These are phyloP conservation scores for Meyerozyma guilliermondii DNA, from an alignment of 1,139 yeast species.

Conservation along the genomic window DNA sequence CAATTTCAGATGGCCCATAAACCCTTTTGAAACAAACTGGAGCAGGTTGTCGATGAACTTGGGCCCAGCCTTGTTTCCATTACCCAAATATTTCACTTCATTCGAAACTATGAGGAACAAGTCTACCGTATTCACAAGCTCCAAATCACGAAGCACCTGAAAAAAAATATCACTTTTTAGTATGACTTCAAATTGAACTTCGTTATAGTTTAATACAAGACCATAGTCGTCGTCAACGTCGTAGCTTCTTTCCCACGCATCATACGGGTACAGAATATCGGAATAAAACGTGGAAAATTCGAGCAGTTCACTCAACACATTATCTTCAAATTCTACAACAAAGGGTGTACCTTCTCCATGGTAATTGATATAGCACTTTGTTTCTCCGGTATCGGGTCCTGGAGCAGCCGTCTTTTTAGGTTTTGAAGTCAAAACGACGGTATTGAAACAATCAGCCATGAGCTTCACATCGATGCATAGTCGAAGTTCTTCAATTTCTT, in stretches of 20 bases:
- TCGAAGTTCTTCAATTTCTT: conserved; percentile 17
- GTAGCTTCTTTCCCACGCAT: conserved; percentile 18
- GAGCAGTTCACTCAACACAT: conserved; percentile 61
- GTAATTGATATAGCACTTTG: conserved; percentile 10
- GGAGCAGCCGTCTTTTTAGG: conserved; percentile 6
- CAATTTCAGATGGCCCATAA: conserved; percentile 65
- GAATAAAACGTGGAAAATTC: conserved; percentile 59
- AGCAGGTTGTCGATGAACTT: conserved; percentile 25
- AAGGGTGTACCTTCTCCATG: conserved; percentile 62
- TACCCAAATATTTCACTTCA: conserved; percentile 7
- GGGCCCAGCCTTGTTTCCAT: conserved; percentile 7
- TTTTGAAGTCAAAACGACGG: conserved; percentile 18
- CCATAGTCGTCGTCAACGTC: conserved; percentile 19
- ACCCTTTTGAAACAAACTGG: conserved; percentile 59
- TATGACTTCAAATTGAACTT: conserved; percentile 58
- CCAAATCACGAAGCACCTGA: conserved; percentile 63
- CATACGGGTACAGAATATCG: conserved; percentile 33
- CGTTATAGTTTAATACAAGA: conserved; percentile 40
- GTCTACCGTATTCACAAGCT: conserved; percentile 57
- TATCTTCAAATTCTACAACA: conserved; percentile 67
- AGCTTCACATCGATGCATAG: conserved; percentile 36
- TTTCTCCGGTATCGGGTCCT: background rate
- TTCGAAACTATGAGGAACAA: conserved; percentile 45
- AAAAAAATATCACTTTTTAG: conserved; percentile 61
- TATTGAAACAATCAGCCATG: conserved; percentile 30